phyloP scores from a whole-genome alignment of 176 grass and related monocot species.

The maize (Zea mays) region DNA sequence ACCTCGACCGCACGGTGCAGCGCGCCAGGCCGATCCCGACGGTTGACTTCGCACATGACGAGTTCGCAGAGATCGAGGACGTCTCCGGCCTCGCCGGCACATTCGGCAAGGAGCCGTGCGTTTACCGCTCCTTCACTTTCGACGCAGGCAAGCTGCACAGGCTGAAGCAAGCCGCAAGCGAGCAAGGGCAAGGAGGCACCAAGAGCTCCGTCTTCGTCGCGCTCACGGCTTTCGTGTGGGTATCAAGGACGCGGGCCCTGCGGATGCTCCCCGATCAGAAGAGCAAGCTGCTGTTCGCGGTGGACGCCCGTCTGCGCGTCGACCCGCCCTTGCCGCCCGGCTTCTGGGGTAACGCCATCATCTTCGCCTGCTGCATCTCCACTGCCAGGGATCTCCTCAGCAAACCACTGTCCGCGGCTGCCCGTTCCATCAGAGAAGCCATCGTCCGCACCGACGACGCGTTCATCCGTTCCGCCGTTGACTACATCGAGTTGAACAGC shows the following conservation, averaged over 20 bases:
- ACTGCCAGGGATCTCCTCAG: slow-evolving; percentile 30
- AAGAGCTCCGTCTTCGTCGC: slow-evolving; percentile 45
- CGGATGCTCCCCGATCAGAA: slow-evolving; percentile 43
- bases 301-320: slow-evolving; percentile 45
- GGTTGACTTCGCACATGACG: slow-evolving; percentile 42
- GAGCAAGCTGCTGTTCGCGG: slow-evolving; percentile 59
- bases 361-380: slow-evolving; percentile 50
- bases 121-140: slow-evolving; percentile 43
- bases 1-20: slow-evolving; percentile 39
- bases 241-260: slow-evolving; percentile 34
- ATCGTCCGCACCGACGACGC: slow-evolving; percentile 27
- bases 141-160: slow-evolving; percentile 33
- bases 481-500: slow-evolving; percentile 45
- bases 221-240: slow-evolving; percentile 55
- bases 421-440: slow-evolving; percentile 28
- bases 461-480: slow-evolving; percentile 57
- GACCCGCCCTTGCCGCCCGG: slow-evolving; percentile 44
- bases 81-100: slow-evolving; percentile 39
- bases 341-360: slow-evolving; percentile 55
- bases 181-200: not conserved
- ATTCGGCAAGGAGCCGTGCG: slow-evolving; percentile 26
- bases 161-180: slow-evolving; percentile 27
- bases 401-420: slow-evolving; percentile 34
- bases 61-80: slow-evolving; percentile 59
- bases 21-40: slow-evolving; percentile 37